These are phyloP conservation scores for Camelina neglecta DNA, from an alignment of 345 rosid genomes.

Conservation along the genomic window DNA sequence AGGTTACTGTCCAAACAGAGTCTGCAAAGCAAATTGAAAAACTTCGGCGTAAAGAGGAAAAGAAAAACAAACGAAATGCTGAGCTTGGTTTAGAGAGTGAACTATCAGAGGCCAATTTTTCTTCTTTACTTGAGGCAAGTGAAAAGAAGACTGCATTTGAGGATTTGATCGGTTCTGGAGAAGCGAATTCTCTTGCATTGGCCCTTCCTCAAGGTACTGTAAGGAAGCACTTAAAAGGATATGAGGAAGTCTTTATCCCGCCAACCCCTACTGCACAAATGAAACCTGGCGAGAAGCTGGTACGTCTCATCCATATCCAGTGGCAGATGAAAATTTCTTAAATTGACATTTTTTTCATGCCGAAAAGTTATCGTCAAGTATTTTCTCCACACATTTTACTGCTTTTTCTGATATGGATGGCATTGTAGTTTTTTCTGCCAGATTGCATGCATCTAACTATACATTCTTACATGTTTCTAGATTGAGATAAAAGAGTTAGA, in stretches of 20 bases:
- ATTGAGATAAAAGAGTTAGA: slow-evolving; percentile 93
- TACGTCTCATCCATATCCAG: slow-evolving; percentile 44
- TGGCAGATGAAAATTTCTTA: neutral
- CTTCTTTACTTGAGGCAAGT: slow-evolving; percentile 84
- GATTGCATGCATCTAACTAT: slow-evolving; percentile 31
- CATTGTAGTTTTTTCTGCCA: slow-evolving; percentile 27
- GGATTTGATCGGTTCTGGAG: slow-evolving; percentile 72
- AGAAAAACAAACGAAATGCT: slow-evolving; percentile 71
- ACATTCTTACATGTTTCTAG: slow-evolving; percentile 51
- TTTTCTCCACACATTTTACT: slow-evolving; percentile 14
- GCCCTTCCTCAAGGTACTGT: slow-evolving; percentile 95
- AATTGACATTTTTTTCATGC: slow-evolving; percentile 8
- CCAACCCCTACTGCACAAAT: slow-evolving; percentile 88
- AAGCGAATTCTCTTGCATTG: slow-evolving; percentile 56
- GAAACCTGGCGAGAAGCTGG: slow-evolving; percentile 97
- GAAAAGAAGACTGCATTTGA: slow-evolving; percentile 74
- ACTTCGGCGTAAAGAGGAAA: slow-evolving; percentile 97
- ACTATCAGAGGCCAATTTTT: too few species aligned
- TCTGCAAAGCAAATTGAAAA: slow-evolving; percentile 90
- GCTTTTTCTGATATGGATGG: neutral
- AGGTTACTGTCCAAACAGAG: slow-evolving; percentile 97
- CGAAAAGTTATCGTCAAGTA: slow-evolving; percentile 23
- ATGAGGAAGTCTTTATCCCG: slow-evolving; percentile 92
- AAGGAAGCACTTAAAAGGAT: slow-evolving; percentile 86
- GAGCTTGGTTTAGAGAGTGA: slow-evolving; percentile 53